Conservation (phyloP, 371 early-diverging fungal species). For the Synchytrium microbalum region DNA sequence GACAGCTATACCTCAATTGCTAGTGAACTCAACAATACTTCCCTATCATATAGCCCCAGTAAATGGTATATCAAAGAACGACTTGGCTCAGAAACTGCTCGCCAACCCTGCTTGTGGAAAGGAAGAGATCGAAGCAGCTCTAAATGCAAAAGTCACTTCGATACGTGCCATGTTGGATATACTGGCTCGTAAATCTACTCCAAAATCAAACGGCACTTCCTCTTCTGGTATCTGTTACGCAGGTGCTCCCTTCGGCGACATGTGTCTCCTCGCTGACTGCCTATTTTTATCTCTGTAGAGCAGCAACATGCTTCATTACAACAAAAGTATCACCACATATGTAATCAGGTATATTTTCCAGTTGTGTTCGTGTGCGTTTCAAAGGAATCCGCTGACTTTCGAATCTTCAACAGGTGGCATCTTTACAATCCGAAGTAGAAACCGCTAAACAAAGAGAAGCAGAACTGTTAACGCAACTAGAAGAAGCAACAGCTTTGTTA, state of each 20-base stretch:
- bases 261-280: too few species aligned
- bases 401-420: not conserved
- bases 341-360: not conserved
- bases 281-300: too few species aligned
- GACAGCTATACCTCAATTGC: too few species aligned
- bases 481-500: slow-evolving; percentile 19
- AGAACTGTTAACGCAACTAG: slow-evolving; percentile 16
- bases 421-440: not conserved
- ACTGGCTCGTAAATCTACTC: not conserved
- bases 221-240: too few species aligned
- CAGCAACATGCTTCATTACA: not conserved
- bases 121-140: not conserved
- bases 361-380: too few species aligned
- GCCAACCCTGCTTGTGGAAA: not conserved
- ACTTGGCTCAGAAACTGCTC: not conserved
- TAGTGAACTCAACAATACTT: too few species aligned
- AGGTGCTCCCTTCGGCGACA: too few species aligned
- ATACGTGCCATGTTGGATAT: not conserved
- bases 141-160: not conserved
- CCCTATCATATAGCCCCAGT: not conserved
- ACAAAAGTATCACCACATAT: not conserved
- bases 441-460: slow-evolving; percentile 6
- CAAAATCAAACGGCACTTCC: too few species aligned
- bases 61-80: not conserved
- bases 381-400: too few species aligned